Conservation (phyloP, 208 protist species). For the Acanthamoeba healyi region DNA sequence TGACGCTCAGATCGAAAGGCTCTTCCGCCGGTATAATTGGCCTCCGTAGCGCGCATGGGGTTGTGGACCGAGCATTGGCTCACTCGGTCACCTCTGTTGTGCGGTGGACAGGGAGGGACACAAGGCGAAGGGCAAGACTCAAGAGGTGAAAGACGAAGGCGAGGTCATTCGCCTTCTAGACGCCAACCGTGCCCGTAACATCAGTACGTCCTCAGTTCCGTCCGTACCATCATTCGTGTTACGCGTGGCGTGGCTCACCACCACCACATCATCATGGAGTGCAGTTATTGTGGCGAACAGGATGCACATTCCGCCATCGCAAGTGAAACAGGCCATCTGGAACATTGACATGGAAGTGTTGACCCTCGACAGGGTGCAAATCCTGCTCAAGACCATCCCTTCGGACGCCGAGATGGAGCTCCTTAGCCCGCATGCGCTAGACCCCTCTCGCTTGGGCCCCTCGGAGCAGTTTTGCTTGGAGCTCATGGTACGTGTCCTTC, state of each 20-base stretch:
- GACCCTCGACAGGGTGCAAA: conserved; percentile 11
- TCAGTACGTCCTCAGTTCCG: too few relatives aligned
- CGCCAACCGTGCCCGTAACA: conserved; percentile 18
- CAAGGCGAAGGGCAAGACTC: not conserved
- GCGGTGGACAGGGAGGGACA: not conserved
- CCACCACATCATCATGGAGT: too few relatives aligned
- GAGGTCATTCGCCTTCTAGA: conserved; percentile 34
- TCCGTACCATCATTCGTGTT: not conserved
- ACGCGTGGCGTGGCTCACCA: too few relatives aligned
- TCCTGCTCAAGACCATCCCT: conserved; percentile 67
- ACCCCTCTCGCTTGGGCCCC: not conserved
- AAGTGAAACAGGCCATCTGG: conserved; percentile 50
- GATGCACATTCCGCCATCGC: not conserved
- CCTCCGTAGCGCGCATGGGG: too few relatives aligned
- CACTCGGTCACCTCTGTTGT: too few relatives aligned
- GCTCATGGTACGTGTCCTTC: conserved; percentile 46
- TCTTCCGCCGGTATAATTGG: not conserved
- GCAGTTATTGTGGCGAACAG: conserved; percentile 67
- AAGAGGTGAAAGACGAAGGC: not conserved
- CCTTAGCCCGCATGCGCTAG: not conserved
- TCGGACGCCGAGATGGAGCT: conserved; percentile 11
- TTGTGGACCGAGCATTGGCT: too few relatives aligned
- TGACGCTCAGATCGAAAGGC: conserved; percentile 8
- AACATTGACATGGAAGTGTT: not conserved
- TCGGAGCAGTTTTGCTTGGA: not conserved